These are phyloP conservation scores for Rhizoctonia solani DNA, from an alignment of 1,284 basidiomycete genomes.

Conservation along the genomic window DNA sequence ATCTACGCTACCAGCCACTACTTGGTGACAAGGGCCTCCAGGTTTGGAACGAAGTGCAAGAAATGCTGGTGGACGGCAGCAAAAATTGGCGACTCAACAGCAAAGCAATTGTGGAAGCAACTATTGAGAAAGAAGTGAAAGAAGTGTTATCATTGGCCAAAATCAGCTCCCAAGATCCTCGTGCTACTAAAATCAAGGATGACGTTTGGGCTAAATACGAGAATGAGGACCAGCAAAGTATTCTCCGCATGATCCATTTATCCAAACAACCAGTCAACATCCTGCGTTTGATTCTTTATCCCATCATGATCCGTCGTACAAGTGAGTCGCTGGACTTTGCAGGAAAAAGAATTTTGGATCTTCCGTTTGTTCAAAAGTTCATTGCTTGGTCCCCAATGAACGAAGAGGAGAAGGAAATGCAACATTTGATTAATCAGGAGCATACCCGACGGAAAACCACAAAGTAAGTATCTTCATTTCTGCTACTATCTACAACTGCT, in stretches of 20 bases:
- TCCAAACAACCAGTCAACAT: background rate
- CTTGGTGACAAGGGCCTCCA: constrained; percentile 43
- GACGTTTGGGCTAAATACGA: background rate
- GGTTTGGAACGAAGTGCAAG: background rate
- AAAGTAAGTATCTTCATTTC: background rate
- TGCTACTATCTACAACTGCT: background rate
- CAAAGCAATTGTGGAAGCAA: background rate
- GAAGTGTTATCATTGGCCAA: too few species aligned
- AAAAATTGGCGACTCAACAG: constrained; percentile 1
- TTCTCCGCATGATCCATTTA: background rate
- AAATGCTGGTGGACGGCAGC: background rate
- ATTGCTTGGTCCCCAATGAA: background rate
- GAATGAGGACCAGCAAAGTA: constrained; percentile 13
- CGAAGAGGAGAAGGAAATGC: background rate
- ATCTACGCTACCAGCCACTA: constrained; percentile 11
- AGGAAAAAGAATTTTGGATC: background rate
- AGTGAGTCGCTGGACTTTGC: background rate
- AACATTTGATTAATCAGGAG: background rate
- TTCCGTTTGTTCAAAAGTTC: background rate
- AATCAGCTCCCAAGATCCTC: background rate
- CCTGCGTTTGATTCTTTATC: background rate
- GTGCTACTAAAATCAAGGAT: background rate
- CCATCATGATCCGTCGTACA: constrained; percentile 10
- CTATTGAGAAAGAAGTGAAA: background rate
- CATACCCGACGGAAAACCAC: background rate